Conservation (phyloP, 768 basidiomycete species). For the Antrodiella citrinella region DNA sequence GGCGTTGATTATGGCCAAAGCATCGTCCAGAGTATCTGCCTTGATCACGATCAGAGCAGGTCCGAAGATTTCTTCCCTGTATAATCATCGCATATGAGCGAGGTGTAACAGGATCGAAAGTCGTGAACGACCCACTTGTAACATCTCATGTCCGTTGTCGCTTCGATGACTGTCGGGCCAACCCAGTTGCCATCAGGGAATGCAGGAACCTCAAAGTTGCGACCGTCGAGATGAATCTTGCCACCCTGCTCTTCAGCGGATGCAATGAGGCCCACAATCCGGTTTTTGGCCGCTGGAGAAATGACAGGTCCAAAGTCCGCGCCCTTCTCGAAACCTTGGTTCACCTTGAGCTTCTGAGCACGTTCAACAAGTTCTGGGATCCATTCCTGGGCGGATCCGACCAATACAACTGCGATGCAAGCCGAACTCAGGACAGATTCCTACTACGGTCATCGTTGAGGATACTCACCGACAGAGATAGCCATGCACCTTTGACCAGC, state of each 20-base stretch:
- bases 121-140: constrained; percentile 57
- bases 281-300: constrained; percentile 72
- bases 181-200: constrained; percentile 92
- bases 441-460: too few relatives aligned
- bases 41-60: constrained; percentile 76
- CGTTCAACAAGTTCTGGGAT: constrained; percentile 81
- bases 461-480: constrained; percentile 69
- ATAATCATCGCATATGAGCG: constrained; percentile 2
- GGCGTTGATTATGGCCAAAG: constrained; percentile 79
- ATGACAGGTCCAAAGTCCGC: constrained; percentile 82
- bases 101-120: neutral
- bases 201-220: constrained; percentile 53
- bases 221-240: constrained; percentile 79
- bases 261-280: constrained; percentile 67
- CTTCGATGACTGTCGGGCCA: constrained; percentile 87
- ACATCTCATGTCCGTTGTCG: constrained; percentile 72
- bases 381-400: constrained; percentile 76
- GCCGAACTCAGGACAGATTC: neutral
- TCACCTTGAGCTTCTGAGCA: constrained; percentile 70
- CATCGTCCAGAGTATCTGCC: constrained; percentile 83
- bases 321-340: constrained; percentile 83
- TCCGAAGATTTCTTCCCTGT: constrained; percentile 91
- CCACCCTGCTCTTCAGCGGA: constrained; percentile 79
- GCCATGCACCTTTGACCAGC: constrained; percentile 99
- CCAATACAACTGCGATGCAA: constrained; percentile 50